Evolutionary conservation across 2,329 filamentous ascomycete genomes (phyloP), one percentile per base, ranked within the genome.

Genomic region (Trichoderma sp.): DNA sequence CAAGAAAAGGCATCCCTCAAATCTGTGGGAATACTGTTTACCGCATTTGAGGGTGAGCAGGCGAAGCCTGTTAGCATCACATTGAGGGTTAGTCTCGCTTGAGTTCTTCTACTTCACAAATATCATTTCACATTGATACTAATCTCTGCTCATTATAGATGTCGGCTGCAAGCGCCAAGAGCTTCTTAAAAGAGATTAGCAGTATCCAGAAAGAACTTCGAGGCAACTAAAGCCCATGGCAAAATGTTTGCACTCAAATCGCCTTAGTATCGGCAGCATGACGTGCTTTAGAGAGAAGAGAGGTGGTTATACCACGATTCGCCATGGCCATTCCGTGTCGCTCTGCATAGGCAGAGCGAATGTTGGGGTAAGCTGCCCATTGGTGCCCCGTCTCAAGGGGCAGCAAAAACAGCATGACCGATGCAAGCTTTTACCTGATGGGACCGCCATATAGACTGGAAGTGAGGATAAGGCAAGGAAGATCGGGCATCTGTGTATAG

Each of bases 1-100:
- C 90, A 93, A 70, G 88, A 94, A 63, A 91, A 91, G 74, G 89
- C 92, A 34, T 88, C 87, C 52, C 86, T 91, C 70, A 93, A 93
- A 78, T 86, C 88, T 55, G 85, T 93, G 59, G 86, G 87, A 65
- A 87, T 97, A 26, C 75, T 89, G 46, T 90, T 90, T 73, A 90
- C 86, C 0, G 88, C 88, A 11, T 86, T 90, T 70, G 87, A 89
- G 73, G 87, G 83, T 26, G 80, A 80, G 2, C 82, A 85, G 49
- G 81, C 81, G 1, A 85, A 83, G 73, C 85, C 87, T 14, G 82
- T 87, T 63, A 87, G 83, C 74, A 83, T 90, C 69, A 86, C 89
- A 70, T 83, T 90, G 72, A 89, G 87, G 83, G 88, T 89, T 79
- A 71, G 82, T 78, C 37, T 37, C 18, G 16, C 39, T 28, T 8